Base-by-base conservation (phyloP, 2,329 filamentous ascomycete genomes). In the Geosmithia putterillii region DNA sequence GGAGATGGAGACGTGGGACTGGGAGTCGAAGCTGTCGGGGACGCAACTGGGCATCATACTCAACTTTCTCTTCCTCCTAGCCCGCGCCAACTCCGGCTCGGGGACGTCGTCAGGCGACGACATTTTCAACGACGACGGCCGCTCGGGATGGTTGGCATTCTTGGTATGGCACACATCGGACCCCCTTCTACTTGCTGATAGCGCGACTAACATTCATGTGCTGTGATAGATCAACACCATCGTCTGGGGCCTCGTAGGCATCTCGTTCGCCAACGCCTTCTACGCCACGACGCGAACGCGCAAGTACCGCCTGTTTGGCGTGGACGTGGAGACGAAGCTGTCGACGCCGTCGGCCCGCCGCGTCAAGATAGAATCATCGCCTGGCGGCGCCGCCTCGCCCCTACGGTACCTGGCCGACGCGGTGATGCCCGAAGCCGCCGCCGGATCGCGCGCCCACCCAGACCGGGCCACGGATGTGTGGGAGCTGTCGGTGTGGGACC, bases 401-500 rank as follows among this genome's bases (percentile, higher is more conserved):
- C 57, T 96, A 35, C 78, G 81, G 43, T 81, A 86, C 45, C 61
- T 96, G 34, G 74, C 80, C 22, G 78, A 74, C 48, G 67, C 86
- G 38, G 64, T 95, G 28, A 71, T 78, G 2, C 66, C 74, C 21
- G 78, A 81, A 32, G 81, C 78, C 19, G 86, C 88, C n/a, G 86
- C 88, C n/a, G 79, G 89, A 50, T 81, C 85, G 21, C 79, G 88
- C 56, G 83, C 87, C 22, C 85, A 95, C 61, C 86, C 90, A 0
- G 83, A 92, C 57, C 78, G 81, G 45, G 74, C 76, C 21, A 76
- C 82, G 10, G 89, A 98, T 60, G 92, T 98, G 9, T 98, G 92
- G 92, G 89, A 98, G 62, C 65, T 98, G 41, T 76, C 83, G 2
- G 74, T 96, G 7, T 98, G 92, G 92, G 89, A 96, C 58, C 92